Percentiles rank a stretch among this genome's conserved stretches.
Conservation (phyloP, 805 yeast species). For the Metschnikowia similis region DNA sequence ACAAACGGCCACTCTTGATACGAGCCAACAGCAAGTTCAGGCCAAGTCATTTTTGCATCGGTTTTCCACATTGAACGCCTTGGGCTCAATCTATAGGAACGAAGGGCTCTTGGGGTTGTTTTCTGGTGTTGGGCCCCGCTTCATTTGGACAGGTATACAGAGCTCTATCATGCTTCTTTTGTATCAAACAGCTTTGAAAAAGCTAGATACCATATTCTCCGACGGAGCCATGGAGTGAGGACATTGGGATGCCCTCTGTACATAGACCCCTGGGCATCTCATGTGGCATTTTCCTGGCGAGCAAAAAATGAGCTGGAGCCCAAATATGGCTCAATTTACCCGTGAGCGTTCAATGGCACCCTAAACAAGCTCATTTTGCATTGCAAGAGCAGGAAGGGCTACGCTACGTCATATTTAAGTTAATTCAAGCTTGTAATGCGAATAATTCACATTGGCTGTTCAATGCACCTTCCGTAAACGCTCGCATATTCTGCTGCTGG, state of each 20-base stretch:
- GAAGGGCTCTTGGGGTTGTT: slow-evolving; percentile 83
- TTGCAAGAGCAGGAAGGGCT: not conserved
- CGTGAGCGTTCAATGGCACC: not conserved
- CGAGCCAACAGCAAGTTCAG: not conserved
- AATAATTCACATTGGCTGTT: not conserved
- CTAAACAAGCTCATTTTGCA: not conserved
- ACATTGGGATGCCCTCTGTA: not conserved
- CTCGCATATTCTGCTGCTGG: not conserved
- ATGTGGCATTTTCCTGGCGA: not conserved
- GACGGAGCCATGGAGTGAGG: slow-evolving; percentile 3
- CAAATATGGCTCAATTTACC: not conserved
- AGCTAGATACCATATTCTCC: slow-evolving; percentile 32
- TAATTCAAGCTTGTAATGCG: not conserved
- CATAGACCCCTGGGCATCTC: not conserved
- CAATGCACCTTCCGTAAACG: not conserved
- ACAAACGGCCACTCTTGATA: slow-evolving; percentile 69
- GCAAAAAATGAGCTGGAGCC: too few species aligned
- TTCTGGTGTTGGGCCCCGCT: slow-evolving; percentile 94
- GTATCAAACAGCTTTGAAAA: slow-evolving; percentile 72
- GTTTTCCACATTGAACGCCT: slow-evolving; percentile 29
- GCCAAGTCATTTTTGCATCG: slow-evolving; percentile 12
- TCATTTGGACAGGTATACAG: slow-evolving; percentile 94
- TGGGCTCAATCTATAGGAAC: slow-evolving; percentile 46
- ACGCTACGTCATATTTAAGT: not conserved
- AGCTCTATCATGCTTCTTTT: slow-evolving; percentile 89